Evolutionary conservation across 306 rosid species (phyloP).

Genomic region (Hylodesmum podocarpum): DNA sequence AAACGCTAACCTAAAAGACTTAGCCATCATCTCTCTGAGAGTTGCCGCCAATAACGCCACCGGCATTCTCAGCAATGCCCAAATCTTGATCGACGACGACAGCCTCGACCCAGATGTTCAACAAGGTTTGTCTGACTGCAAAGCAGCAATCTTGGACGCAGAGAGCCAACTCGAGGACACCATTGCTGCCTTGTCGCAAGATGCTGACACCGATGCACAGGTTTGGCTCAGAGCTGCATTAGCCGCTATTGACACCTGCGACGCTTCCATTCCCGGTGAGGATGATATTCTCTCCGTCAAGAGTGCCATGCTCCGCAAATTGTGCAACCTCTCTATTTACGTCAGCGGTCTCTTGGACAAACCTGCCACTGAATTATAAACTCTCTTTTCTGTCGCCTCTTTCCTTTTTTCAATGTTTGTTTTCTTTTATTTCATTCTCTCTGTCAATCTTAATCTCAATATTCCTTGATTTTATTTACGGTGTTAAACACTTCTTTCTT

Average conservation of each 20-base stretch:
- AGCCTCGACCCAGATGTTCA: not conserved
- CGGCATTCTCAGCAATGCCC: not conserved
- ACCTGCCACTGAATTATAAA: not conserved
- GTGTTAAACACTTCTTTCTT: no score
- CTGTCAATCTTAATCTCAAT: no score
- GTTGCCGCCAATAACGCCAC: constrained; percentile 12
- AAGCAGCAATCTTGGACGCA: constrained; percentile 12
- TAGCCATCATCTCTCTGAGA: constrained; percentile 1
- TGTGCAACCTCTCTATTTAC: constrained; percentile 15
- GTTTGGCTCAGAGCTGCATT: constrained; percentile 30
- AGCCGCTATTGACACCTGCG: constrained; percentile 24
- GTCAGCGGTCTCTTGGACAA: not conserved
- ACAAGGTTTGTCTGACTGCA: constrained; percentile 35
- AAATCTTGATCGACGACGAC: not conserved
- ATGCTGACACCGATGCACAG: not conserved
- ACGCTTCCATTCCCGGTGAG: not conserved
- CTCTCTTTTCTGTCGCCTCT: no score
- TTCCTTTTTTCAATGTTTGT: no score
- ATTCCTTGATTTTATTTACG: no score
- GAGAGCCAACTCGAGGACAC: constrained; percentile 19
- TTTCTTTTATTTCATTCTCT: no score
- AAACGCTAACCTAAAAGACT: not conserved
- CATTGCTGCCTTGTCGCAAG: not conserved
- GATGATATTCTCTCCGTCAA: not conserved
- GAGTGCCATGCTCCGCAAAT: not conserved